Base-by-base conservation (phyloP, 1,284 basidiomycete genomes). In the Kalmanozyma brasiliensis region DNA sequence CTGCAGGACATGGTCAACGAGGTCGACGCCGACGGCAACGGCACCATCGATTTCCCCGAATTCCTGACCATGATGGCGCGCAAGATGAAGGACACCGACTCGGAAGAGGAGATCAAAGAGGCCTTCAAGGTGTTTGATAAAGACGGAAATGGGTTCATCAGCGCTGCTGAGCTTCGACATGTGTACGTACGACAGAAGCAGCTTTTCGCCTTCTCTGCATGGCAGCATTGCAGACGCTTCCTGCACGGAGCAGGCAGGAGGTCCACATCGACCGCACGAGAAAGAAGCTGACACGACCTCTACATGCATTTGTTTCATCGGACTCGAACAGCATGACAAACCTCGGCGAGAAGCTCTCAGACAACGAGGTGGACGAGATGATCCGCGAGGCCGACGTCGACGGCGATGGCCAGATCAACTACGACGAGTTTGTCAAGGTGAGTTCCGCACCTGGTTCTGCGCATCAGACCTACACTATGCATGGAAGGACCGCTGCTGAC, bases 331-430 rank as follows among this genome's bases (percentile, higher is more conserved):
- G 77, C 43, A 81, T 81, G 79, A 81, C 79, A 52, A 81, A 81
- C 62, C 46, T 81, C 29, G 79, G 83, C 49, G 94, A 98, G 86
- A 94, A 94, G 84, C 86, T 98, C 56, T 89, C 92, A 16, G 93
- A 97, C 78, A 88, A 85, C 33, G 95, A 98, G 85, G 92, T 98
- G 64, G 91, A 94, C 76, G 93, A 96, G 85, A 98, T 98, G 95
- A 98, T 98, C 83, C 88, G 93, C 58, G 95, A 98, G 84, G 95
- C 95, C 52, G 95, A 98, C 84, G 88, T 93, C 49, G 94, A 98
- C 81, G 94, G 93, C 37, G 92, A 94, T 82, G 92, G 92, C 91
- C 84, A 91, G 60, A 79, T 80, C 63, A 80, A 79, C 67, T 79
- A 92, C 84, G 91, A 91, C 81, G 88, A 83, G 74, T 72, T 87